A percentile compares a stretch with the other conserved stretches of the same genome.
These are phyloP conservation scores for Mucuna pruriens DNA, from an alignment of 306 rosid genomes.

Conservation along the genomic window DNA sequence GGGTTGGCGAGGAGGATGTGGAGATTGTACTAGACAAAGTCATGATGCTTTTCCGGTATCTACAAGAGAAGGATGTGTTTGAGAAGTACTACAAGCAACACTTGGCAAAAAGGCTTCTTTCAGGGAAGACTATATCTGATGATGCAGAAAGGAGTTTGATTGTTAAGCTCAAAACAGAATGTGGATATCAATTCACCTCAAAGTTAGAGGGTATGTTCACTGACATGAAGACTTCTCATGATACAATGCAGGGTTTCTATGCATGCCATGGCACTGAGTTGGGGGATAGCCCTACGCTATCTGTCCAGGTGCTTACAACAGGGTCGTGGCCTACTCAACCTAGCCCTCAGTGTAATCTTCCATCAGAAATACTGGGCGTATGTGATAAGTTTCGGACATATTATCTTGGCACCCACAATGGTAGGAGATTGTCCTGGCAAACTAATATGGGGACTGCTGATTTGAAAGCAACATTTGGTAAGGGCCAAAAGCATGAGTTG, in stretches of 20 bases:
- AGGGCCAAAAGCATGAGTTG: constrained; percentile 63
- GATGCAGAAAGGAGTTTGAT: constrained; percentile 66
- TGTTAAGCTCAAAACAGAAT: constrained; percentile 66
- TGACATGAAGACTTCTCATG: constrained; percentile 63
- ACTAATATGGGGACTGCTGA: constrained; percentile 67
- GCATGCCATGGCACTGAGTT: constrained; percentile 42
- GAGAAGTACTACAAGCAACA: constrained; percentile 69
- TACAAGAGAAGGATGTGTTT: constrained; percentile 66
- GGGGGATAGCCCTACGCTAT: constrained; percentile 51
- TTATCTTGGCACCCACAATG: constrained; percentile 62
- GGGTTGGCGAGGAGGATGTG: constrained; percentile 66
- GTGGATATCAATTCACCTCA: constrained; percentile 64
- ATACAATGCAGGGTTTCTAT: constrained; percentile 56
- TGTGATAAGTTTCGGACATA: constrained; percentile 57
- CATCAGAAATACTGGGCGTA: constrained; percentile 48
- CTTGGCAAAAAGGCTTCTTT: constrained; percentile 62
- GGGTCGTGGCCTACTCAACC: constrained; percentile 70
- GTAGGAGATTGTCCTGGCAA: constrained; percentile 67
- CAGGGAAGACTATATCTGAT: constrained; percentile 57
- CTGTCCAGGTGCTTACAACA: constrained; percentile 64
- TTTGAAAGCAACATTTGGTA: constrained; percentile 54
- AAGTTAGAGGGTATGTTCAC: constrained; percentile 67
- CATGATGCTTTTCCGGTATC: constrained; percentile 68
- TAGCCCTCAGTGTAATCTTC: constrained; percentile 59
- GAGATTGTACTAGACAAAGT: constrained; percentile 64